These are phyloP conservation scores for Thymus mandschuricus DNA, from an alignment of 257 asterid species.

Conservation along the genomic window DNA sequence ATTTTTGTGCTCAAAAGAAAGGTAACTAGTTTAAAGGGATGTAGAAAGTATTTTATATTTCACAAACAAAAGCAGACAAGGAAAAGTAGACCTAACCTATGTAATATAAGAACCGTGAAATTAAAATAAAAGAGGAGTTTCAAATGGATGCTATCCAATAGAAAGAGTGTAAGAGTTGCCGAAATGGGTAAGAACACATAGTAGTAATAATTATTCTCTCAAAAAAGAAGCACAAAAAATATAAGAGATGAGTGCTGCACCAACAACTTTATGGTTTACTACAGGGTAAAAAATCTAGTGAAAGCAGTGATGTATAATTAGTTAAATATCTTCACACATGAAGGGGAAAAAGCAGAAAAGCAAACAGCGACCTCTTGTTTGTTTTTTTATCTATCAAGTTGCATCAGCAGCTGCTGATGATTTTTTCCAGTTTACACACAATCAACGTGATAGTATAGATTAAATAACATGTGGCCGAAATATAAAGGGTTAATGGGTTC, in stretches of 20 bases:
- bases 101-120: too few species aligned
- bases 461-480: too few species aligned
- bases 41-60: too few species aligned
- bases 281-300: constrained; percentile 2
- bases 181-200: background rate
- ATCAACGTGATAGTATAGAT: background rate
- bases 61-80: background rate
- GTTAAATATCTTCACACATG: too few species aligned
- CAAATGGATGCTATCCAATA: background rate
- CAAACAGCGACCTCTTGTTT: constrained; percentile 9
- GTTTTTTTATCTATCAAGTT: constrained; percentile 26
- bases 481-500: too few species aligned
- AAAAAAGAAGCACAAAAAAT: background rate
- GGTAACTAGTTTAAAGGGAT: too few species aligned
- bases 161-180: background rate
- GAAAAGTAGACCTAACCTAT: too few species aligned
- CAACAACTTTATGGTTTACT: background rate
- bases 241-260: background rate
- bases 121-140: too few species aligned
- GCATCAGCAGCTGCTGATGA: background rate
- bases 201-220: background rate
- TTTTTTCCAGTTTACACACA: background rate
- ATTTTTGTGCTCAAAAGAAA: too few species aligned
- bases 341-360: background rate
- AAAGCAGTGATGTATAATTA: background rate